A percentile compares a stretch with the other conserved stretches of the same genome.
Conservation (phyloP, 495 filamentous ascomycete genomes). For the Chaetomium tenue region DNA sequence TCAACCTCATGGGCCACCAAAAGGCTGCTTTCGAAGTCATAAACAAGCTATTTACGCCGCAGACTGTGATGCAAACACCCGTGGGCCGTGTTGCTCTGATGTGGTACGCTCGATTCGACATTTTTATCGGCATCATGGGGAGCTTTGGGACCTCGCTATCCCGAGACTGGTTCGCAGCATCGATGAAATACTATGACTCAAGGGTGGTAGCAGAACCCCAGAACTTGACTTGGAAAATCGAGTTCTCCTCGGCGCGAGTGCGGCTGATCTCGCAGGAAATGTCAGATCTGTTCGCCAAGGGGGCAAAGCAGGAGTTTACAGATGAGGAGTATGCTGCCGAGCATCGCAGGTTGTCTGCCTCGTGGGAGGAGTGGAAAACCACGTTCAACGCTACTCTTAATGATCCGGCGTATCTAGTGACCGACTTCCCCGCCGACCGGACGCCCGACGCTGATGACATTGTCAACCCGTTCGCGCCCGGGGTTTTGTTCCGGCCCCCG, state of each 20-base stretch:
- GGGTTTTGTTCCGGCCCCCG: constrained; percentile 62
- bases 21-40: constrained; percentile 83
- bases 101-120: constrained; percentile 90
- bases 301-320: constrained; percentile 59
- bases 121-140: constrained; percentile 78
- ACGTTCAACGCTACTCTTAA: constrained; percentile 59
- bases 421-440: constrained; percentile 53
- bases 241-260: constrained; percentile 60
- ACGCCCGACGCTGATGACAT: constrained; percentile 60
- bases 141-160: constrained; percentile 70
- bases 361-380: constrained; percentile 55
- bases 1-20: constrained; percentile 87
- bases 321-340: constrained; percentile 63
- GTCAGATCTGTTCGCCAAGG: constrained; percentile 72
- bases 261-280: constrained; percentile 78
- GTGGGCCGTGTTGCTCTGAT: constrained; percentile 67
- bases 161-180: constrained; percentile 74
- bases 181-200: constrained; percentile 60
- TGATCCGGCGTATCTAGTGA: constrained; percentile 57
- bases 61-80: constrained; percentile 68
- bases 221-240: constrained; percentile 63
- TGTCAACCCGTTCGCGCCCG: constrained; percentile 67
- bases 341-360: constrained; percentile 55
- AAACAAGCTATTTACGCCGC: constrained; percentile 70
- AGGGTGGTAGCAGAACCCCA: constrained; percentile 60